Conservation (phyloP, 2,329 filamentous ascomycete genomes). For the Aspergillus arachidicola region DNA sequence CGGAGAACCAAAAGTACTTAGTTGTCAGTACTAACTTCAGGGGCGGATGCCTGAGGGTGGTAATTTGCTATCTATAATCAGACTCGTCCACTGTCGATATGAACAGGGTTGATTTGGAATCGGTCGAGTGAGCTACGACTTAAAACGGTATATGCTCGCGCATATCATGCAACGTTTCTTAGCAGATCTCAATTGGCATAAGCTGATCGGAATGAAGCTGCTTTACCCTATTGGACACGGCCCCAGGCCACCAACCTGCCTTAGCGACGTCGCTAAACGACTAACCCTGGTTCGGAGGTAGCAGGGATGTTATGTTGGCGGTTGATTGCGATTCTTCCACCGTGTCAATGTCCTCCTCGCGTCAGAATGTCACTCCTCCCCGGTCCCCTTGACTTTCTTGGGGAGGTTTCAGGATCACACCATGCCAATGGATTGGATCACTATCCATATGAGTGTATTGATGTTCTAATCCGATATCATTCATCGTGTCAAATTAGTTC, state of each 20-base stretch:
- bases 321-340: slow-evolving; percentile 1
- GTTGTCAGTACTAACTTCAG: neutral
- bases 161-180: neutral
- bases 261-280: neutral
- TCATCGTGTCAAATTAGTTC: neutral
- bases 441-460: neutral
- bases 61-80: neutral
- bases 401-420: neutral
- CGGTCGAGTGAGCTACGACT: neutral
- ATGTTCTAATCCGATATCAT: neutral
- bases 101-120: slow-evolving; percentile 1
- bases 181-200: slow-evolving; percentile 6
- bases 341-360: neutral
- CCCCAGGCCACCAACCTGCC: neutral
- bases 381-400: neutral
- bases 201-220: slow-evolving; percentile 4
- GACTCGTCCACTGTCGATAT: neutral
- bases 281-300: neutral
- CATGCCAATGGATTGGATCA: neutral
- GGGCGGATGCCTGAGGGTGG: neutral
- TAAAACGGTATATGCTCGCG: neutral
- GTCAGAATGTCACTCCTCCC: neutral
- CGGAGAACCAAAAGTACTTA: neutral
- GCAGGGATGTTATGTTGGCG: slow-evolving; percentile 7
- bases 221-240: neutral